Percentiles rank a stretch among this genome's conserved stretches.
Conservation (phyloP, 1,139 yeast species). For the Yamadazyma conglobata region DNA sequence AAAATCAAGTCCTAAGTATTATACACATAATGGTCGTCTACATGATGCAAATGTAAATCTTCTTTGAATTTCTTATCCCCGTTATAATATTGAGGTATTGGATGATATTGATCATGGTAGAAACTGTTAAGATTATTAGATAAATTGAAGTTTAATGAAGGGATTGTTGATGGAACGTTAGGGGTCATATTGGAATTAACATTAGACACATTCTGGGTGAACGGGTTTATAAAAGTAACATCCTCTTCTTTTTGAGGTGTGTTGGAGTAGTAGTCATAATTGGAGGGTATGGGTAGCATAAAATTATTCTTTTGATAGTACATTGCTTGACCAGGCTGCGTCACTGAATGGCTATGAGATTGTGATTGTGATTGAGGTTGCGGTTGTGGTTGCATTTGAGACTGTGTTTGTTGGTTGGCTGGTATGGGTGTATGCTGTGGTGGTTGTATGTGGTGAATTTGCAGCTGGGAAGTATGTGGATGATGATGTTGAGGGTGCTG, state of each 20-base stretch:
- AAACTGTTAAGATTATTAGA: conserved; percentile 13
- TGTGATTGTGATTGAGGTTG: conserved; percentile 1
- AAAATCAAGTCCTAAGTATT: conserved; percentile 8
- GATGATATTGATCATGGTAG: conserved; percentile 16
- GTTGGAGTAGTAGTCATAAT: conserved; percentile 15
- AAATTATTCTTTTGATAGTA: conserved; percentile 14
- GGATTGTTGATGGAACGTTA: conserved; percentile 3
- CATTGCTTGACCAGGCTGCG: conserved; percentile 5
- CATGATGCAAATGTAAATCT: conserved; percentile 9
- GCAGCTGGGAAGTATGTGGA: conserved; percentile 3
- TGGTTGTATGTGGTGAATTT: conserved; percentile 4
- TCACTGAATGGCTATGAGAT: background rate
- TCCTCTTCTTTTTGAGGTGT: conserved; percentile 16
- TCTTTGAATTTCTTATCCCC: conserved; percentile 9
- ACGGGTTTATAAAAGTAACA: conserved; percentile 23
- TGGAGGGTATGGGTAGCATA: conserved; percentile 17
- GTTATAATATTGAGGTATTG: conserved; percentile 14
- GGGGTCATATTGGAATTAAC: conserved; percentile 2
- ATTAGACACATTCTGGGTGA: conserved; percentile 7
- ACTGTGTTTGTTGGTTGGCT: background rate
- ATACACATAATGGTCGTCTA: conserved; percentile 12
- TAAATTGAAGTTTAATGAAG: conserved; percentile 11
- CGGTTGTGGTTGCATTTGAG: conserved; percentile 1
- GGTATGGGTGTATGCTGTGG: background rate
- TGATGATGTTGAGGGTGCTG: conserved; percentile 6